Evolutionary conservation across 352 stramenopile species (phyloP).

Genomic region (Pythium apleroticum): DNA sequence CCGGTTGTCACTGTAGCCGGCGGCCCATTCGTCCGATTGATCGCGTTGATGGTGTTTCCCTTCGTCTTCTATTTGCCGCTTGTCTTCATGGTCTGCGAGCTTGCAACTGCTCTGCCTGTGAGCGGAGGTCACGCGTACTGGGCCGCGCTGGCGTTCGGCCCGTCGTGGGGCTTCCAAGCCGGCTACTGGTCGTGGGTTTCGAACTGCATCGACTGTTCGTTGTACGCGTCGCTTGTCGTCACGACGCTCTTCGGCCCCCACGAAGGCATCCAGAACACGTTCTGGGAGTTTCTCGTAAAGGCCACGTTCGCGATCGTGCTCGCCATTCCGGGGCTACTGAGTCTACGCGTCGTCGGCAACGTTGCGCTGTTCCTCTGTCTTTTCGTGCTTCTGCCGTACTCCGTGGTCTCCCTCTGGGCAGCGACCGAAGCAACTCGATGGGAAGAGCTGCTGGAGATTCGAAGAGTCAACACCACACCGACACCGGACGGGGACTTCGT

Average conservation of each 20-base stretch:
- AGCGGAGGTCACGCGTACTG: slow-evolving; percentile 63
- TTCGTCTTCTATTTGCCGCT: slow-evolving; percentile 54
- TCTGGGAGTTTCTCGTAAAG: slow-evolving; percentile 45
- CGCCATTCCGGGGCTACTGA: slow-evolving; percentile 46
- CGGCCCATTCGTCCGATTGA: slow-evolving; percentile 40
- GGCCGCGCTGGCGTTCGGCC: slow-evolving; percentile 65
- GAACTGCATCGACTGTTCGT: slow-evolving; percentile 72
- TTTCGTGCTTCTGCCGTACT: slow-evolving; percentile 40
- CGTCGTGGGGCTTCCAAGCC: slow-evolving; percentile 67
- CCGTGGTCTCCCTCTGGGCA: slow-evolving; percentile 43
- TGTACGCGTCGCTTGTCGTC: slow-evolving; percentile 62
- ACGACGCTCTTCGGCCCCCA: slow-evolving; percentile 22
- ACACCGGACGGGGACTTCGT: slow-evolving; percentile 19
- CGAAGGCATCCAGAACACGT: slow-evolving; percentile 26
- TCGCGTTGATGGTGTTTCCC: slow-evolving; percentile 37
- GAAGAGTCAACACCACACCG: slow-evolving; percentile 24
- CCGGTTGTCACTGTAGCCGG: slow-evolving; percentile 22
- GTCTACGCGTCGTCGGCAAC: slow-evolving; percentile 40
- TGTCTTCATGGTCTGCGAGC: slow-evolving; percentile 46
- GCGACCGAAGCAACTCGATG: slow-evolving; percentile 34
- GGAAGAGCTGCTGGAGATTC: slow-evolving; percentile 36
- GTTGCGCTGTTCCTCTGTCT: slow-evolving; percentile 32
- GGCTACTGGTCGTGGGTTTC: slow-evolving; percentile 85
- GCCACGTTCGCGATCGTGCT: slow-evolving; percentile 48
- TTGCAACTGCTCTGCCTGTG: slow-evolving; percentile 48